These are phyloP conservation scores for Pyrenula aspistea DNA, from an alignment of 495 filamentous ascomycete species.

Conservation along the genomic window DNA sequence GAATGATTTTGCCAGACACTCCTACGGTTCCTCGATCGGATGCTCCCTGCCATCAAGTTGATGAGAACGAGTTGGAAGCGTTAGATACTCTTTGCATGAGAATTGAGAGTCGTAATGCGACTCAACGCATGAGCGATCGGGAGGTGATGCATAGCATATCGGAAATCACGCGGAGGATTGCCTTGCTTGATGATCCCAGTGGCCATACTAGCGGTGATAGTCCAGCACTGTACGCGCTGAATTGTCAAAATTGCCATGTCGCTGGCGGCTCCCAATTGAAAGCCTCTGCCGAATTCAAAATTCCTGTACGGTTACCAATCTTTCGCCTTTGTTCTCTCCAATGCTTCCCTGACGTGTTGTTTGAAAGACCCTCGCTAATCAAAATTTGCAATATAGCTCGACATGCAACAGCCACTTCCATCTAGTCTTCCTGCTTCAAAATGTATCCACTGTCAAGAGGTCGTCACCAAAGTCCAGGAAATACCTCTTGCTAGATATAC, in stretches of 20 bases:
- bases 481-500: slow-evolving; percentile 13
- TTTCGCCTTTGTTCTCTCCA: not conserved
- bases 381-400: slow-evolving; percentile 5
- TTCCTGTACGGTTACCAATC: slow-evolving; percentile 9
- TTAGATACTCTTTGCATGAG: slow-evolving; percentile 16
- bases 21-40: slow-evolving; percentile 8
- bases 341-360: not conserved
- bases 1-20: slow-evolving; percentile 21
- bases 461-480: slow-evolving; percentile 18
- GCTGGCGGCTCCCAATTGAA: slow-evolving; percentile 19
- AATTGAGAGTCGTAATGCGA: slow-evolving; percentile 15
- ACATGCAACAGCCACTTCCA: slow-evolving; percentile 4
- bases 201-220: slow-evolving; percentile 10
- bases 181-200: slow-evolving; percentile 18
- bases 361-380: not conserved
- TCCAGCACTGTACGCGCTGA: slow-evolving; percentile 18
- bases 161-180: slow-evolving; percentile 15
- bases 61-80: slow-evolving; percentile 23
- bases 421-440: slow-evolving; percentile 12
- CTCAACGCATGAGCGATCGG: slow-evolving; percentile 20
- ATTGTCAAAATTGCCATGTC: slow-evolving; percentile 18
- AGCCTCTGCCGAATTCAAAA: slow-evolving; percentile 7
- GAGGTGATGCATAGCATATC: slow-evolving; percentile 19
- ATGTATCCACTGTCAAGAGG: slow-evolving; percentile 15
- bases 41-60: slow-evolving; percentile 6